Evolutionary conservation across 176 grass and related monocot species (phyloP).

Genomic region (Oryza rufipogon): DNA sequence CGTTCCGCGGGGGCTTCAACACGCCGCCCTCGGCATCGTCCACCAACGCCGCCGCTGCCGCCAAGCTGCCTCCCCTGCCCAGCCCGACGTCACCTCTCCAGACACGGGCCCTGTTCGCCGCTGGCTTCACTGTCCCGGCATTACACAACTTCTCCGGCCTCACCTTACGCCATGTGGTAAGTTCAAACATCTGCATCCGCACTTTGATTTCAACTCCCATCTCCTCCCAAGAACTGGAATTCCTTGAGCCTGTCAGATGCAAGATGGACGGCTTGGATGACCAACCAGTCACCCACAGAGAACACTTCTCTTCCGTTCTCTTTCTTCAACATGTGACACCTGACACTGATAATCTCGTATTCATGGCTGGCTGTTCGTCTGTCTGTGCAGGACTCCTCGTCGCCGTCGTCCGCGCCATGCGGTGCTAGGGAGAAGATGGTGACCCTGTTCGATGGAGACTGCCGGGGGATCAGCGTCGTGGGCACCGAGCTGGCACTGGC

Average conservation of each 20-base stretch:
- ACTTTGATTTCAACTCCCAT: background rate
- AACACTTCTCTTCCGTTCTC: background rate
- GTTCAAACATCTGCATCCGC: background rate
- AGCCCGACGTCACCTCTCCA: slow-evolving; percentile 55
- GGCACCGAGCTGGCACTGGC: slow-evolving; percentile 73
- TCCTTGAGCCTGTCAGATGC: background rate
- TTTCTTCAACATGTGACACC: background rate
- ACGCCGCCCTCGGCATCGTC: slow-evolving; percentile 67
- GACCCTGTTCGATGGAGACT: slow-evolving; percentile 32
- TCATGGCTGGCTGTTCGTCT: background rate
- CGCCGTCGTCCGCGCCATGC: background rate
- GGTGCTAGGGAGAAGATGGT: slow-evolving; percentile 40
- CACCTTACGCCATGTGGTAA: slow-evolving; percentile 38
- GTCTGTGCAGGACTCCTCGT: slow-evolving; percentile 31
- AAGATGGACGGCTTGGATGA: no score
- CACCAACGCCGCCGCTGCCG: slow-evolving; percentile 39
- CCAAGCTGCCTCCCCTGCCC: slow-evolving; percentile 60
- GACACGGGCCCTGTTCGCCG: slow-evolving; percentile 35
- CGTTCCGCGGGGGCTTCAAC: slow-evolving; percentile 45
- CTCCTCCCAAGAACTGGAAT: background rate
- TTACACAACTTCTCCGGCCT: slow-evolving; percentile 41
- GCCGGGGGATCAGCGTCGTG: slow-evolving; percentile 31
- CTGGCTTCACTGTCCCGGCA: background rate
- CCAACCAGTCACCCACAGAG: no score
- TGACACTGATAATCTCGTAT: background rate